phyloP scores from a whole-genome alignment of 2,329 filamentous ascomycete genomes.

The Mycosphaerella arachidis region DNA sequence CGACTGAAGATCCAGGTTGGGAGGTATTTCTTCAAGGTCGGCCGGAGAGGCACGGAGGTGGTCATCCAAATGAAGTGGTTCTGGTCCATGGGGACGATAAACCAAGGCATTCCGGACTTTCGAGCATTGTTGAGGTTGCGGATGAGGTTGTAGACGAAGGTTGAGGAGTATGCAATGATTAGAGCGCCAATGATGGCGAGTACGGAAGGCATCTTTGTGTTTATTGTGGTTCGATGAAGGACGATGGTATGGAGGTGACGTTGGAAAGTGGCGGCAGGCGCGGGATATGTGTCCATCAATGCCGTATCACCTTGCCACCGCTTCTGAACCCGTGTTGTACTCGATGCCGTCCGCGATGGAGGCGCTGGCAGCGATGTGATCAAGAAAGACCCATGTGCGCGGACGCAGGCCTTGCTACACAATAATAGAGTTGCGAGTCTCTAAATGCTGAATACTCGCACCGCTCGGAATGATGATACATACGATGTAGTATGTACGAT shows the following conservation, averaged over 20 bases:
- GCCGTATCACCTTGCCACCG: neutral
- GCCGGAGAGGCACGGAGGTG: constrained; percentile 19
- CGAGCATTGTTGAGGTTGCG: constrained; percentile 23
- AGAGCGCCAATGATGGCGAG: constrained; percentile 14
- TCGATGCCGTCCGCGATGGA: too few species aligned
- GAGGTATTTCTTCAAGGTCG: constrained; percentile 18
- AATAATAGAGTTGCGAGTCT: too few species aligned
- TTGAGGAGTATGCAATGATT: constrained; percentile 15
- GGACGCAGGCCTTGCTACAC: too few species aligned
- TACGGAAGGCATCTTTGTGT: constrained; percentile 20
- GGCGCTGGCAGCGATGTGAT: too few species aligned
- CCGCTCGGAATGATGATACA: too few species aligned
- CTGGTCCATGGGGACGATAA: constrained; percentile 28
- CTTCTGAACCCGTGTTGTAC: too few species aligned
- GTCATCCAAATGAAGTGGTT: constrained; percentile 28
- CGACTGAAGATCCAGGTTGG: constrained; percentile 20
- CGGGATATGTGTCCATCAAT: neutral
- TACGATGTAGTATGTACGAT: too few species aligned
- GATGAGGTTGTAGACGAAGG: constrained; percentile 21
- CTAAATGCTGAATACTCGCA: too few species aligned
- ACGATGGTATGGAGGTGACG: too few species aligned
- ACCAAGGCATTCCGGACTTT: constrained; percentile 23
- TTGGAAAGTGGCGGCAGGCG: neutral
- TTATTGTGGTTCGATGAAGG: neutral
- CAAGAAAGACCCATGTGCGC: too few species aligned